phyloP scores from a whole-genome alignment of 805 yeast species.

The Kregervanrija pseudodelftensis region DNA sequence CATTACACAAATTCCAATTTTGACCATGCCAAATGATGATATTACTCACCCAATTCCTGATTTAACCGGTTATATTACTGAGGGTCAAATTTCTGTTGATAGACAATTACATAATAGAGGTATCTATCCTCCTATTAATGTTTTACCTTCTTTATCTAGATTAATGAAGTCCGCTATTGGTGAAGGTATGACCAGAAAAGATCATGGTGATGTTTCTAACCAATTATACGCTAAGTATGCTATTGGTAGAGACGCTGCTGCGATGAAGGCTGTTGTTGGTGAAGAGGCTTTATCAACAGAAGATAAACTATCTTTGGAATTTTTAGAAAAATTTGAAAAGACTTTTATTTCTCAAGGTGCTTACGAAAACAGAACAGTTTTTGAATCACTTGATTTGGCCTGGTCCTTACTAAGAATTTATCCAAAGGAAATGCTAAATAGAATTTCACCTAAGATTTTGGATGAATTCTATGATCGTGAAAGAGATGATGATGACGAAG shows the following conservation, averaged over 20 bases:
- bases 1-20: slow-evolving; percentile 96
- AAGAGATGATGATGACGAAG: slow-evolving; percentile 40
- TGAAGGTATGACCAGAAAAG: slow-evolving; percentile 99
- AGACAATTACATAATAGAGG: slow-evolving; percentile 96
- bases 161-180: slow-evolving; percentile 99
- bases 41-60: slow-evolving; percentile 99
- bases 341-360: slow-evolving; percentile 95
- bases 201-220: slow-evolving; percentile 98
- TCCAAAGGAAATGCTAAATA: slow-evolving; percentile 97
- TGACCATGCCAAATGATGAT: slow-evolving; percentile 99
- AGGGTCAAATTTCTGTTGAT: slow-evolving; percentile 97
- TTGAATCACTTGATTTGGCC: slow-evolving; percentile 95
- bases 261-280: slow-evolving; percentile 99
- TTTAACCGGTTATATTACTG: slow-evolving; percentile 98
- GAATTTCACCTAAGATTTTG: slow-evolving; percentile 96
- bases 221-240: slow-evolving; percentile 99
- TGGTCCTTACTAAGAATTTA: slow-evolving; percentile 97
- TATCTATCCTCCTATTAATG: slow-evolving; percentile 98
- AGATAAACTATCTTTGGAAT: slow-evolving; percentile 95
- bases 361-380: slow-evolving; percentile 89
- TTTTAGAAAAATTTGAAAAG: slow-evolving; percentile 95
- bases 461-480: slow-evolving; percentile 93
- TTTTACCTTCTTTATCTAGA: slow-evolving; percentile 93
- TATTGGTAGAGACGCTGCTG: slow-evolving; percentile 99
- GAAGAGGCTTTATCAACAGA: slow-evolving; percentile 98